Conservation (phyloP, 352 stramenopile species). For the Blastocystis sp. region DNA sequence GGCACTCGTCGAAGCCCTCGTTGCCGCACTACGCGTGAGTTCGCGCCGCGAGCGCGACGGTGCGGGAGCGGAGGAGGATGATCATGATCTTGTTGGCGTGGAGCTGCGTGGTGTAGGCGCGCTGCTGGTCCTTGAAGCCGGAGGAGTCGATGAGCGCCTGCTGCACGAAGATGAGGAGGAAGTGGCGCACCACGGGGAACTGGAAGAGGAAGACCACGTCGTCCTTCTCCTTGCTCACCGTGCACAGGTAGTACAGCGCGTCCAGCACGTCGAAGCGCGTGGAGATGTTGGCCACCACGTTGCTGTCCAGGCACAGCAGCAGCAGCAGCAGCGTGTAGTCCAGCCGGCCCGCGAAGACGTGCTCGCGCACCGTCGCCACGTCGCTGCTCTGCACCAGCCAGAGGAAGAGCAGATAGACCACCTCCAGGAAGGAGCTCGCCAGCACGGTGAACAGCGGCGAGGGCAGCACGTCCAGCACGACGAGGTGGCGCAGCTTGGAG, state of each 20-base stretch:
- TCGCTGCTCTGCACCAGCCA: background rate
- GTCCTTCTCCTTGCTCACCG: background rate
- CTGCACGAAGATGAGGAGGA: slow-evolving; percentile 22
- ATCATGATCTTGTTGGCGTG: slow-evolving; percentile 44
- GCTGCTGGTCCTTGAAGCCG: background rate
- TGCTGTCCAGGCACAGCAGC: background rate
- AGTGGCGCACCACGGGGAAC: slow-evolving; percentile 35
- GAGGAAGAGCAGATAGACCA: background rate
- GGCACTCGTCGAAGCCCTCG: background rate
- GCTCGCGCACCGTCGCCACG: background rate
- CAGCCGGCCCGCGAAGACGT: background rate
- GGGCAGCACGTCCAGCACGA: background rate
- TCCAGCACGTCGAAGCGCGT: slow-evolving; percentile 40
- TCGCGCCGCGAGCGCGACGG: background rate
- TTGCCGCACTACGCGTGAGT: slow-evolving; percentile 23
- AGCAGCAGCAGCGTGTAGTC: slow-evolving; percentile 47
- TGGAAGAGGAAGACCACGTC: background rate
- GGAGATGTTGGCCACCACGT: slow-evolving; percentile 6
- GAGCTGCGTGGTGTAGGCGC: background rate
- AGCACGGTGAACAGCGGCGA: slow-evolving; percentile 28
- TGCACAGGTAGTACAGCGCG: slow-evolving; percentile 17
- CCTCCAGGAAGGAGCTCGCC: slow-evolving; percentile 6
- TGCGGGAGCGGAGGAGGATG: background rate
- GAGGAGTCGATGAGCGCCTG: slow-evolving; percentile 53
- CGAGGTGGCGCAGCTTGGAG: slow-evolving; percentile 8